Evolutionary conservation across 768 basidiomycete genomes (phyloP).

Genomic region (Termitomyces sp.): DNA sequence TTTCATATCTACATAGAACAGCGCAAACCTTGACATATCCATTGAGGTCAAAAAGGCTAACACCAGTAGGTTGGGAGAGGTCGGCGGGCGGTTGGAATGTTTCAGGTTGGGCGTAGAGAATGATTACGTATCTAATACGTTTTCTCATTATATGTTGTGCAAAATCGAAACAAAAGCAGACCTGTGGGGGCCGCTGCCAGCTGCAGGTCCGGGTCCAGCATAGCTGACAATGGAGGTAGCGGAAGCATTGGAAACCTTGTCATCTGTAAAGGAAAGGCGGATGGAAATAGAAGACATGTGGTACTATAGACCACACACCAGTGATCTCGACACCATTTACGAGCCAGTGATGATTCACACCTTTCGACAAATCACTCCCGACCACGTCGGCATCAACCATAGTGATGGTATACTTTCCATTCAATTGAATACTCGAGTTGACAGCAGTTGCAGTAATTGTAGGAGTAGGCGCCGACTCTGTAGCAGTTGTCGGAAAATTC

Average conservation of each 20-base stretch:
- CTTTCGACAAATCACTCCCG: slow-evolving; percentile 50
- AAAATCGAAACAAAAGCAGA: slow-evolving; percentile 18
- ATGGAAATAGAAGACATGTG: neutral
- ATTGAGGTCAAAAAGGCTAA: slow-evolving; percentile 51
- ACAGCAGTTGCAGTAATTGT: slow-evolving; percentile 44
- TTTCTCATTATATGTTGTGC: neutral
- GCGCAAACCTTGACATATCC: slow-evolving; percentile 48
- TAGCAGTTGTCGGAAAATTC: neutral
- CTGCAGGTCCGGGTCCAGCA: slow-evolving; percentile 64
- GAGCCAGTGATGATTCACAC: slow-evolving; percentile 78
- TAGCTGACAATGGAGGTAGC: slow-evolving; percentile 56
- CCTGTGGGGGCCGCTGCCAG: slow-evolving; percentile 74
- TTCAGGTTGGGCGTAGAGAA: slow-evolving; percentile 59
- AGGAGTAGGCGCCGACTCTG: slow-evolving; percentile 57
- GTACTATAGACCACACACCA: slow-evolving; percentile 23
- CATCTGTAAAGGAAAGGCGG: slow-evolving; percentile 16
- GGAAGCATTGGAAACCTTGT: slow-evolving; percentile 35
- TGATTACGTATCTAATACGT: slow-evolving; percentile 54
- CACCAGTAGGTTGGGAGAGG: slow-evolving; percentile 44
- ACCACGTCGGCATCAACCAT: slow-evolving; percentile 75
- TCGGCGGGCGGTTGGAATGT: slow-evolving; percentile 57
- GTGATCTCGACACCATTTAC: slow-evolving; percentile 55
- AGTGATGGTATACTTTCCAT: slow-evolving; percentile 55
- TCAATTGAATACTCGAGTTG: slow-evolving; percentile 39
- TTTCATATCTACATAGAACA: neutral